A percentile compares a stretch with the other conserved stretches of the same genome.
These are phyloP conservation scores for Nannizzia gypsea DNA, from an alignment of 2,329 filamentous ascomycete species.

Conservation along the genomic window DNA sequence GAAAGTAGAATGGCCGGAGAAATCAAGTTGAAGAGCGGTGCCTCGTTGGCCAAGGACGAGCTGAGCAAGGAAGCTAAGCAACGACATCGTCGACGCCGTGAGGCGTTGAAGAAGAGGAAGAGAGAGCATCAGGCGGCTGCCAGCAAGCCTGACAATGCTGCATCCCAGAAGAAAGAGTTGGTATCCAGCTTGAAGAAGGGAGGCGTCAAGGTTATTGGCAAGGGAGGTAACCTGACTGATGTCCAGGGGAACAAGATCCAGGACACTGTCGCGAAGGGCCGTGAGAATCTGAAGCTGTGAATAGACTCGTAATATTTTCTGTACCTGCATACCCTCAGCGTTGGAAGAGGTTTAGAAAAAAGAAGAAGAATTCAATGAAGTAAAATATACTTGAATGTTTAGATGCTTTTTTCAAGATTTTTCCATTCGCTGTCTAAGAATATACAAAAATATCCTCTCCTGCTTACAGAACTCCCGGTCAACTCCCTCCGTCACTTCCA, in stretches of 20 bases:
- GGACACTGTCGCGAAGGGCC: conserved; percentile 20
- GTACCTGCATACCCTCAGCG: background rate
- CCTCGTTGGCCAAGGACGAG: conserved; percentile 70
- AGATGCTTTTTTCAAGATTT: background rate
- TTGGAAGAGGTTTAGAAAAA: background rate
- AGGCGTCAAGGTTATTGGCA: conserved; percentile 82
- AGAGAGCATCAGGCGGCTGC: conserved; percentile 33
- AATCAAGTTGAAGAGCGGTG: conserved; percentile 63
- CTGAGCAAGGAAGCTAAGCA: conserved; percentile 78
- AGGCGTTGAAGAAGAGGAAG: conserved; percentile 65
- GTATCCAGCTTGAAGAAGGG: conserved; percentile 65
- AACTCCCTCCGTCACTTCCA: conserved; percentile 49
- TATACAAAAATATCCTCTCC: conserved; percentile 31
- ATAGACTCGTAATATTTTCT: background rate
- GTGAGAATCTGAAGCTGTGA: conserved; percentile 28
- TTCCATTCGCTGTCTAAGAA: conserved; percentile 16
- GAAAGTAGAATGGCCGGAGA: conserved; percentile 56
- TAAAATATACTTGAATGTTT: background rate
- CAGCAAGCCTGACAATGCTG: conserved; percentile 36
- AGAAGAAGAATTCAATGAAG: background rate
- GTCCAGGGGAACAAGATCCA: conserved; percentile 67
- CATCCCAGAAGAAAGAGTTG: conserved; percentile 41
- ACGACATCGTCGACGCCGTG: conserved; percentile 63
- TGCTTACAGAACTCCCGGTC: conserved; percentile 24
- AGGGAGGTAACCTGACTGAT: conserved; percentile 74